These are phyloP conservation scores for Backusella circina DNA, from an alignment of 192 early-diverging fungal genomes.

Conservation along the genomic window DNA sequence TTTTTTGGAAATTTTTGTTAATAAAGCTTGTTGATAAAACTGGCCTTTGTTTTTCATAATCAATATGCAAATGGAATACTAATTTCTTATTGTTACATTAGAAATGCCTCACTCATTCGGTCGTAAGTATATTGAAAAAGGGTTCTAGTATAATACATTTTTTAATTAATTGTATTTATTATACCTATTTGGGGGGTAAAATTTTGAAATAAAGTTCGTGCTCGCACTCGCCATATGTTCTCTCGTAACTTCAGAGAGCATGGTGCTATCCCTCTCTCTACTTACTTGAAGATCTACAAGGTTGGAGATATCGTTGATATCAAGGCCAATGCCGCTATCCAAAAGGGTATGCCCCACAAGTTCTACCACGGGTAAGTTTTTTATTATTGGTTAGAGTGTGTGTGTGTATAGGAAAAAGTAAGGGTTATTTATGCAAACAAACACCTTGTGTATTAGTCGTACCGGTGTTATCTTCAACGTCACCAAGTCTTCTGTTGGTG, in stretches of 20 bases:
- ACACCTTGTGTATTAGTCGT: constrained; percentile 50
- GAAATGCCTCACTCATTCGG: constrained; percentile 35
- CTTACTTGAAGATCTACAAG: constrained; percentile 98
- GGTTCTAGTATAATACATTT: neutral
- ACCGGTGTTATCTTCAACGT: constrained; percentile 99
- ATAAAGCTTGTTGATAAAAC: neutral
- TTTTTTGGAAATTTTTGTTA: neutral
- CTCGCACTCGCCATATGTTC: constrained; percentile 98
- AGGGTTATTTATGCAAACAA: neutral
- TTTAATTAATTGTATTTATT: neutral
- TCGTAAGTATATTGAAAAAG: constrained; percentile 18
- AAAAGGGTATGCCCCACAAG: constrained; percentile 99
- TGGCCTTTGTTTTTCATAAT: neutral
- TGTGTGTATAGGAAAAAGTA: neutral
- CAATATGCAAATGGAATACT: neutral
- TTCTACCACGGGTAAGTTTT: constrained; percentile 91
- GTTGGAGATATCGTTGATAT: constrained; percentile 99
- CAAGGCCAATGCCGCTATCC: constrained; percentile 98
- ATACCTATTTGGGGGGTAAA: too few species aligned
- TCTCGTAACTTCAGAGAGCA: constrained; percentile 94
- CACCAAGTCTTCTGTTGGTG: constrained; percentile 97
- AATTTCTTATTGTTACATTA: neutral
- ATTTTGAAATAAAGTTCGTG: constrained; percentile 58
- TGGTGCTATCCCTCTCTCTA: constrained; percentile 91
- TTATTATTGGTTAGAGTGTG: neutral